phyloP scores from a whole-genome alignment of 768 basidiomycete genomes.

The Auriscalpium vulgare region DNA sequence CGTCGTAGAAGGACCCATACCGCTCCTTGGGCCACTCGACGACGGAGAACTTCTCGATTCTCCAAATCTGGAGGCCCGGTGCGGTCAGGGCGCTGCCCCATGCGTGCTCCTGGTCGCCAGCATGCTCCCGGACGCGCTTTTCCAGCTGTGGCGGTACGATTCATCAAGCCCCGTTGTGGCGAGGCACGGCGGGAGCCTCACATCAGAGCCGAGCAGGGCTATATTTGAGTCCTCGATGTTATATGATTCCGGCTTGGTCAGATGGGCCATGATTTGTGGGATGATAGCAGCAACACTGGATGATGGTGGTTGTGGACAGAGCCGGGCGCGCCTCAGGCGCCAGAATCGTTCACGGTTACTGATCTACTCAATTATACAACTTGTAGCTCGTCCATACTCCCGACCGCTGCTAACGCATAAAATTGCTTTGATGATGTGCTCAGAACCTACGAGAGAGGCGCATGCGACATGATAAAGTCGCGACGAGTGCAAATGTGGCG shows the following conservation, averaged over 20 bases:
- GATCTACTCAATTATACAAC: too few relatives aligned
- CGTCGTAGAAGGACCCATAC: conserved; percentile 51
- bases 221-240: conserved; percentile 59
- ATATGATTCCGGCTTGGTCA: conserved; percentile 42
- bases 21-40: conserved; percentile 45
- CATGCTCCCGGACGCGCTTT: conserved; percentile 44
- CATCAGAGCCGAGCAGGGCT: conserved; percentile 54
- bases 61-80: conserved; percentile 47
- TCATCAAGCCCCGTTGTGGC: neutral
- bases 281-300: too few relatives aligned
- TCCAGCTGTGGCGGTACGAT: conserved; percentile 34
- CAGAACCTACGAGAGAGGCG: too few relatives aligned
- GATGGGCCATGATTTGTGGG: conserved; percentile 2
- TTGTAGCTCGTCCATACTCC: too few relatives aligned
- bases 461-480: too few relatives aligned
- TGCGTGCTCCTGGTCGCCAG: conserved; percentile 41
- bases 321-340: too few relatives aligned
- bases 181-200: conserved; percentile 21
- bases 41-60: conserved; percentile 48
- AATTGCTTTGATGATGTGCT: too few relatives aligned
- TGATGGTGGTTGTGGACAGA: too few relatives aligned
- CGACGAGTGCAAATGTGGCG: too few relatives aligned
- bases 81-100: conserved; percentile 40
- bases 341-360: too few relatives aligned
- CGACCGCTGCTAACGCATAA: too few relatives aligned